A percentile compares a stretch with the other conserved stretches of the same genome.
Conservation (phyloP, 768 basidiomycete species). For the Xanthoconium purpureum region DNA sequence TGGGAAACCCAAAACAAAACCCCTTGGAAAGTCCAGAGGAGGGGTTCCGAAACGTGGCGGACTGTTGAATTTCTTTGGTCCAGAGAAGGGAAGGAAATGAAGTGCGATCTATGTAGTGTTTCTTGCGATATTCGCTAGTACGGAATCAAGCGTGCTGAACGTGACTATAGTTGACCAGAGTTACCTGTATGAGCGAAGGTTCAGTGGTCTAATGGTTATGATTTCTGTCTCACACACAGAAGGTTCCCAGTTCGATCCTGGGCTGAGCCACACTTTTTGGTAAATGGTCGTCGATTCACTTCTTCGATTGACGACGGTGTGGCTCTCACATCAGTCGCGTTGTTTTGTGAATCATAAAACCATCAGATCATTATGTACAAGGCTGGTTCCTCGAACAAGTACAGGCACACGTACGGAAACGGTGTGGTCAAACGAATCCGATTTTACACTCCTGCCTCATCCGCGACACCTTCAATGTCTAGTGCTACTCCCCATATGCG, state of each 20-base stretch:
- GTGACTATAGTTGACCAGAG: too few species aligned
- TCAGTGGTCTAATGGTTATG: slow-evolving; percentile 49
- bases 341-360: too few species aligned
- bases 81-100: slow-evolving; percentile 30
- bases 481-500: not conserved
- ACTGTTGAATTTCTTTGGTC: slow-evolving; percentile 33
- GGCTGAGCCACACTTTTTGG: slow-evolving; percentile 34
- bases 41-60: slow-evolving; percentile 27
- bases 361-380: too few species aligned
- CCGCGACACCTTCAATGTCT: not conserved
- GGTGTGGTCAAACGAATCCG: not conserved
- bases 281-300: too few species aligned
- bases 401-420: too few species aligned
- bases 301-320: too few species aligned
- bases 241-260: slow-evolving; percentile 49
- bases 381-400: too few species aligned
- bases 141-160: too few species aligned
- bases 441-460: not conserved
- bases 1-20: slow-evolving; percentile 19
- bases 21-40: slow-evolving; percentile 14
- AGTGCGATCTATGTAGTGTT: not conserved
- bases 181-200: slow-evolving; percentile 11
- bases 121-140: not conserved
- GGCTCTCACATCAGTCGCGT: too few species aligned
- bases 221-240: slow-evolving; percentile 51